Evolutionary conservation across 208 protist genomes (phyloP).

Genomic region (Willaertia magna): DNA sequence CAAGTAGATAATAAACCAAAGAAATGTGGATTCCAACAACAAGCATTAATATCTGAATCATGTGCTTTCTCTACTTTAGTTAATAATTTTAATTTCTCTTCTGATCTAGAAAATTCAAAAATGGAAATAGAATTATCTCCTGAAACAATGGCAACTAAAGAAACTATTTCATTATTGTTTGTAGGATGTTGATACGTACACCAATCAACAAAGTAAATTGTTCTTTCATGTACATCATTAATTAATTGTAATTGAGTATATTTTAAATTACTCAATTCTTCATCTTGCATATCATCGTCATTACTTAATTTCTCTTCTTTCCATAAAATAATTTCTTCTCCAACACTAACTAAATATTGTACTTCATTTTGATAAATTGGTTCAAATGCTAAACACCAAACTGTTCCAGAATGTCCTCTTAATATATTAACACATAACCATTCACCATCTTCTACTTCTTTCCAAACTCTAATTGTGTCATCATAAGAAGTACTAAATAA

Average conservation of each 20-base stretch:
- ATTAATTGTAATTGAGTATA: not conserved
- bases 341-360: not conserved
- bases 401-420: slow-evolving; percentile 50
- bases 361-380: not conserved
- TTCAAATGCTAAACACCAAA: slow-evolving; percentile 61
- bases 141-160: slow-evolving; percentile 52
- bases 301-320: not conserved
- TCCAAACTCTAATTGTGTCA: slow-evolving; percentile 51
- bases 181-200: not conserved
- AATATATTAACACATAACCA: slow-evolving; percentile 65
- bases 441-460: slow-evolving; percentile 51
- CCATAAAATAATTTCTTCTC: not conserved
- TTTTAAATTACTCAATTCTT: not conserved
- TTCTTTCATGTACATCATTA: slow-evolving; percentile 43
- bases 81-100: not conserved
- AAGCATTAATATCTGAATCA: slow-evolving; percentile 19
- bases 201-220: slow-evolving; percentile 58
- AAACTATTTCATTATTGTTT: slow-evolving; percentile 13
- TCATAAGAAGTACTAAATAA: slow-evolving; percentile 61
- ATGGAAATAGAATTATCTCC: slow-evolving; percentile 64
- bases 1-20: slow-evolving; percentile 3
- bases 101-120: slow-evolving; percentile 8
- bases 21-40: slow-evolving; percentile 4
- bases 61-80: slow-evolving; percentile 8
- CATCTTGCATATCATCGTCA: not conserved